These are phyloP conservation scores for Rhodotorula sp. DNA, from an alignment of 1,284 basidiomycete genomes.

Conservation along the genomic window DNA sequence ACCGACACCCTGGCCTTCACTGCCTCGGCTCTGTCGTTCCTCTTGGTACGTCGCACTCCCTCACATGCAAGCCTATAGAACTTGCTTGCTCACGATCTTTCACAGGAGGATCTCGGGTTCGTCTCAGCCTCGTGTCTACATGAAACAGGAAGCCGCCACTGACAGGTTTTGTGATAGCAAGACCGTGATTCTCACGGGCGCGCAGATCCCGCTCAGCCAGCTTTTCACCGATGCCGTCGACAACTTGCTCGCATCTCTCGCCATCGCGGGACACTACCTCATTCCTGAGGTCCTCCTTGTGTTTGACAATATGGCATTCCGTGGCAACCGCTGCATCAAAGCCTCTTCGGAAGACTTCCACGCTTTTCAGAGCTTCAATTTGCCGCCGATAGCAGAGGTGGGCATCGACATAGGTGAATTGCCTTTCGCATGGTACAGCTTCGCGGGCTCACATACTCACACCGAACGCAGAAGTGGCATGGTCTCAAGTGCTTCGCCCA, in stretches of 20 bases:
- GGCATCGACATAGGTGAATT: constrained; percentile 71
- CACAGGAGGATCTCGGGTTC: background rate
- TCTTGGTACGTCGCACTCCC: constrained; percentile 48
- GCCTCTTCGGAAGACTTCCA: constrained; percentile 79
- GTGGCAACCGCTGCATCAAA: constrained; percentile 78
- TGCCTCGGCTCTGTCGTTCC: constrained; percentile 80
- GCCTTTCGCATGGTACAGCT: constrained; percentile 10
- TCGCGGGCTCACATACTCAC: background rate
- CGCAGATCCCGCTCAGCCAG: constrained; percentile 76
- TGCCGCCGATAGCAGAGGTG: constrained; percentile 81
- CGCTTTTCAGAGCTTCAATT: constrained; percentile 83
- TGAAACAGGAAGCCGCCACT: background rate
- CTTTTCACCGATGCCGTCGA: constrained; percentile 64
- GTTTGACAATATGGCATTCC: constrained; percentile 82
- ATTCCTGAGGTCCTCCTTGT: constrained; percentile 74
- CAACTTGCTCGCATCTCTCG: constrained; percentile 81
- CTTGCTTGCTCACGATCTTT: constrained; percentile 66
- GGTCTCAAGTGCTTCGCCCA: constrained; percentile 78
- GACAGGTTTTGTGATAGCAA: constrained; percentile 47
- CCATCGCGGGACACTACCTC: constrained; percentile 83
- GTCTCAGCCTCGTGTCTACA: background rate
- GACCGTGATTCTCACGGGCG: constrained; percentile 75
- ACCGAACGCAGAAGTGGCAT: constrained; percentile 62
- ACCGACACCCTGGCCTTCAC: constrained; percentile 83
- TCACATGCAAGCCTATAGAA: constrained; percentile 64